These are phyloP conservation scores for Begonia loranthoides DNA, from an alignment of 306 rosid genomes.

Conservation along the genomic window DNA sequence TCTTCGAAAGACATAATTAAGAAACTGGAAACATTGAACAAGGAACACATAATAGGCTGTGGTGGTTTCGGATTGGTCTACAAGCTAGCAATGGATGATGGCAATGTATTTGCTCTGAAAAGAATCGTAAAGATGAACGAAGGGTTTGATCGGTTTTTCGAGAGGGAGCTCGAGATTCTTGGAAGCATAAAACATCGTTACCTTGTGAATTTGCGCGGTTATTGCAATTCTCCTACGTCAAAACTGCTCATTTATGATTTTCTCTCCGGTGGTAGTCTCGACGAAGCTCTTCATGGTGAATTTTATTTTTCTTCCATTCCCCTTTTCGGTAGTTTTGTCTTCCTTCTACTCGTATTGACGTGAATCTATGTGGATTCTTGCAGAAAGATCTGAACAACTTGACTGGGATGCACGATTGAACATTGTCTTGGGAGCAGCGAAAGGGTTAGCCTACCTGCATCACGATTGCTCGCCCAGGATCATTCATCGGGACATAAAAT, in stretches of 20 bases:
- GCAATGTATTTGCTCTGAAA: conserved; percentile 86
- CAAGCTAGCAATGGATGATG: conserved; percentile 99
- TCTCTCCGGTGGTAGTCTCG: conserved; percentile 92
- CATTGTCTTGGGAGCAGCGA: conserved; percentile 94
- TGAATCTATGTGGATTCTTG: neutral
- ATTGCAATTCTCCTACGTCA: conserved; percentile 95
- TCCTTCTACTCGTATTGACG: neutral
- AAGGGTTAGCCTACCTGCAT: conserved; percentile 96
- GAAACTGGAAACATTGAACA: conserved; percentile 86
- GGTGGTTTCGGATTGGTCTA: conserved; percentile 96
- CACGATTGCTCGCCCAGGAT: conserved; percentile 98
- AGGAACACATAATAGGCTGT: conserved; percentile 77
- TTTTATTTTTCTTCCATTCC: conserved; percentile 8
- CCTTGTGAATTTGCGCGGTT: conserved; percentile 94
- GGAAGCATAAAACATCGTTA: conserved; percentile 95
- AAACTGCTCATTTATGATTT: conserved; percentile 90
- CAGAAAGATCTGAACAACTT: conserved; percentile 81
- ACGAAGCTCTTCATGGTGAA: conserved; percentile 91
- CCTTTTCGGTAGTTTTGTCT: neutral
- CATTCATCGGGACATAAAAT: conserved; percentile 94
- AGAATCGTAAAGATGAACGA: conserved; percentile 82
- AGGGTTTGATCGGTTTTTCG: conserved; percentile 91
- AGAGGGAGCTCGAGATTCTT: conserved; percentile 96
- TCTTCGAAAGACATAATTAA: conserved; percentile 89
- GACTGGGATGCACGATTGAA: conserved; percentile 98